Base-by-base conservation (phyloP, 2,329 filamentous ascomycete species). In the Cadophora malorum region DNA sequence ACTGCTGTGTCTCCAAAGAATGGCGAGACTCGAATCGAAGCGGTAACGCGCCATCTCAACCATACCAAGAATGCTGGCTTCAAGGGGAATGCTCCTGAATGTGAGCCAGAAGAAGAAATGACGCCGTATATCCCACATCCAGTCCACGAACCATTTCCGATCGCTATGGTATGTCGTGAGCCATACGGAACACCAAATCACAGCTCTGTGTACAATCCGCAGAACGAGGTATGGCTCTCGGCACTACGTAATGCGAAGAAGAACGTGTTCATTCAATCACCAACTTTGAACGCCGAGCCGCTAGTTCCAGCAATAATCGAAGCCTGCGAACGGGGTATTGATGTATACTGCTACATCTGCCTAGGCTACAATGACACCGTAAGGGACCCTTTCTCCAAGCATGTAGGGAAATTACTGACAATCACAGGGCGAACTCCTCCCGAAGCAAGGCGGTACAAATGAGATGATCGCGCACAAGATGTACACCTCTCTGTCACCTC, bases 361-460 rank as follows among this genome's bases (percentile, higher is more conserved):
- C 84, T 94, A 0, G 91, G 92, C 0, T 95, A 95, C 79, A 94
- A 94, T 70, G 92, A 94, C 71, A 81, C 87, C 0, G 83, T 84
- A 75, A 73, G 81, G 45, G n/a, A 16, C 41, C 3, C 3, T 60
- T 23, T 21, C n/a, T 8, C 2, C 1, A 3, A 49, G 12, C 8
- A 21, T 41, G 9, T 41, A 14, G 14, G 28, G 0, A 47, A 19
- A 53, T 31, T 41, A 14, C 55, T 69, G 45, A 70, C 59, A 65
- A 28, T 8, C 12, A 31, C 65, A 85, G 82, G 92, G 91, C 25
- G 91, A 94, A 76, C 84, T 94, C 38, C 85, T 95, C 0, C 91
- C 92, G 0, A 86, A 87, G 68, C 91, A 94, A 76, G 91, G 91
- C 35, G 91, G 91, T 0, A 91, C 88, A 19, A 94, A 94, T 75